A percentile compares a stretch with the other conserved stretches of the same genome.
These are phyloP conservation scores for Candida glucosophila DNA, from an alignment of 1,139 yeast species.

Conservation along the genomic window DNA sequence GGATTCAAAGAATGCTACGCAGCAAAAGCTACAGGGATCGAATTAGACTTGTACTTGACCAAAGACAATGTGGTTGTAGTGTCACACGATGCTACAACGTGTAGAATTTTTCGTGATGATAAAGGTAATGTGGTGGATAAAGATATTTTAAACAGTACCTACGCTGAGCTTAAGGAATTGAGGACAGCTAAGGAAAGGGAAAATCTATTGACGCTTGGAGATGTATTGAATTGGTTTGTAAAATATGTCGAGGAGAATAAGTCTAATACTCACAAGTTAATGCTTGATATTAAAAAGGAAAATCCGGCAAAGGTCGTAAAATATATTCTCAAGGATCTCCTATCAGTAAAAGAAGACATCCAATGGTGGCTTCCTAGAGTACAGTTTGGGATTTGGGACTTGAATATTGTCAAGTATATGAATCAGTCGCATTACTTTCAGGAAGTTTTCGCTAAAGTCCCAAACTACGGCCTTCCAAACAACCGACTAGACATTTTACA, in stretches of 20 bases:
- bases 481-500: constrained; percentile 27
- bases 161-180: constrained; percentile 39
- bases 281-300: constrained; percentile 76
- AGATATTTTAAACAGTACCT: constrained; percentile 32
- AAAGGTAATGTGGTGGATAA: constrained; percentile 32
- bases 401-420: constrained; percentile 50
- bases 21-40: constrained; percentile 65
- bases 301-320: constrained; percentile 55
- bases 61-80: constrained; percentile 66
- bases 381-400: constrained; percentile 77
- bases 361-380: constrained; percentile 61
- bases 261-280: constrained; percentile 29
- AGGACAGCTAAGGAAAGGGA: constrained; percentile 49
- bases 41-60: constrained; percentile 78
- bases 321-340: constrained; percentile 42
- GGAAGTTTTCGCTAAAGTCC: constrained; percentile 10
- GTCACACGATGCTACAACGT: constrained; percentile 61
- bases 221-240: constrained; percentile 52
- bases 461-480: constrained; percentile 9
- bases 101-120: constrained; percentile 49
- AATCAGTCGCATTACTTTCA: constrained; percentile 34
- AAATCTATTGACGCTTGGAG: constrained; percentile 51
- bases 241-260: constrained; percentile 20
- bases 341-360: constrained; percentile 39
- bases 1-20: constrained; percentile 68